phyloP scores from a whole-genome alignment of 495 filamentous ascomycete species.

The Tuber microsphaerosporum region DNA sequence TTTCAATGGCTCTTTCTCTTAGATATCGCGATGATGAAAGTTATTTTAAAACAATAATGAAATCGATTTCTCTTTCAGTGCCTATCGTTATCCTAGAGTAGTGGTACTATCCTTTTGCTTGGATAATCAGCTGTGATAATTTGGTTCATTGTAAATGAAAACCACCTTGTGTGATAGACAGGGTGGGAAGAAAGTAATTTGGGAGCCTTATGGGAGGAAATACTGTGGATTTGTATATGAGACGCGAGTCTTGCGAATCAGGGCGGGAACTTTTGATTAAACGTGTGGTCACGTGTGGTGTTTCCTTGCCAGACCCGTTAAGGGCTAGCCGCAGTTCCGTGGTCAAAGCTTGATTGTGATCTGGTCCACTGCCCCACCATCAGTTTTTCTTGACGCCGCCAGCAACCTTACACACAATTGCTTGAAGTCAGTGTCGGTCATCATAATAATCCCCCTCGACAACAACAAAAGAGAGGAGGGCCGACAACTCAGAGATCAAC shows the following conservation, averaged over 20 bases:
- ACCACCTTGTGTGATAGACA: neutral
- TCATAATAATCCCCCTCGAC: neutral
- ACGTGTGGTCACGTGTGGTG: neutral
- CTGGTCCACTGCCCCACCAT: slow-evolving; percentile 31
- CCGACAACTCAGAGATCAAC: neutral
- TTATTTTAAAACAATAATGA: neutral
- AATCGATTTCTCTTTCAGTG: neutral
- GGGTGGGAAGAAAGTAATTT: neutral
- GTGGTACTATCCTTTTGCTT: neutral
- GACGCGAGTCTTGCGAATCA: neutral
- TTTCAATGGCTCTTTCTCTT: neutral
- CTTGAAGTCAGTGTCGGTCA: neutral
- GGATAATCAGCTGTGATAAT: neutral
- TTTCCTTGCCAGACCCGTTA: neutral
- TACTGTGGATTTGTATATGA: neutral
- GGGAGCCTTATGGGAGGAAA: neutral
- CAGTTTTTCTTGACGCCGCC: slow-evolving; percentile 32
- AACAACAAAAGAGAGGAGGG: neutral
- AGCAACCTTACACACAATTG: slow-evolving; percentile 2
- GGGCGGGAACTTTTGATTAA: neutral
- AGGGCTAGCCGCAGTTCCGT: neutral
- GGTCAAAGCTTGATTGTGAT: slow-evolving; percentile 33
- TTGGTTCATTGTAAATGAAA: neutral
- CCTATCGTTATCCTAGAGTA: neutral
- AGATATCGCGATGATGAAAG: neutral